These are phyloP conservation scores for Aureobasidium lini DNA, from an alignment of 2,329 filamentous ascomycete species.

Conservation along the genomic window DNA sequence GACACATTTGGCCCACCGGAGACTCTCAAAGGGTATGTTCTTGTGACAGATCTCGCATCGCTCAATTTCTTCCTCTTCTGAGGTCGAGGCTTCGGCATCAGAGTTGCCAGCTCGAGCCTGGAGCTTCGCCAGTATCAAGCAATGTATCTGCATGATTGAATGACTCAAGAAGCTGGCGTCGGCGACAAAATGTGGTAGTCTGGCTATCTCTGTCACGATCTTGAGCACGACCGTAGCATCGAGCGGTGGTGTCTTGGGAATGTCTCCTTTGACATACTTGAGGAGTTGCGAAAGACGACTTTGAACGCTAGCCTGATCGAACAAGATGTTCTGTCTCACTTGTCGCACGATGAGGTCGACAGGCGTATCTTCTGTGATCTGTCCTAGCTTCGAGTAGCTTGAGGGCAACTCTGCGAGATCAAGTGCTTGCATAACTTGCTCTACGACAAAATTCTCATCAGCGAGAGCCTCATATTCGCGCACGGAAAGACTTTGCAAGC, in stretches of 20 bases:
- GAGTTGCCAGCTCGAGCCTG: slow-evolving; percentile 6
- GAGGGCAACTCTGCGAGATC: neutral
- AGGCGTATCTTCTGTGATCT: slow-evolving; percentile 11
- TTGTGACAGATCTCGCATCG: slow-evolving; percentile 46
- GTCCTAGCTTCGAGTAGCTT: neutral
- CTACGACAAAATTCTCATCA: neutral
- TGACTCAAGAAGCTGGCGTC: slow-evolving; percentile 16
- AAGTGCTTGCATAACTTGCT: slow-evolving; percentile 3
- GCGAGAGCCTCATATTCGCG: neutral
- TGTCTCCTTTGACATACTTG: slow-evolving; percentile 1
- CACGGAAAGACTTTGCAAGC: slow-evolving; percentile 16
- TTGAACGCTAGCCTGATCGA: neutral
- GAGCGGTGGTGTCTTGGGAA: slow-evolving; percentile 1
- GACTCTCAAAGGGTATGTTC: slow-evolving; percentile 41
- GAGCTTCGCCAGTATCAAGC: slow-evolving; percentile 13
- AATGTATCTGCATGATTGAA: slow-evolving; percentile 14
- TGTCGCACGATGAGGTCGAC: slow-evolving; percentile 1
- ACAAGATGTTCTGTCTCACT: slow-evolving; percentile 10
- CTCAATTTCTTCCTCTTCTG: slow-evolving; percentile 27
- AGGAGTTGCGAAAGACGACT: slow-evolving; percentile 9
- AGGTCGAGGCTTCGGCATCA: neutral
- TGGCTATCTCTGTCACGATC: slow-evolving; percentile 18
- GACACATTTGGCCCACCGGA: slow-evolving; percentile 40
- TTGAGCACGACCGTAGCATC: slow-evolving; percentile 14
- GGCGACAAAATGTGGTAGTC: slow-evolving; percentile 19